Percentiles rank a stretch among this genome's conserved stretches.
Evolutionary conservation across 108 stramenopile species (phyloP).

Genomic region (Discostella pseudostelligera): DNA sequence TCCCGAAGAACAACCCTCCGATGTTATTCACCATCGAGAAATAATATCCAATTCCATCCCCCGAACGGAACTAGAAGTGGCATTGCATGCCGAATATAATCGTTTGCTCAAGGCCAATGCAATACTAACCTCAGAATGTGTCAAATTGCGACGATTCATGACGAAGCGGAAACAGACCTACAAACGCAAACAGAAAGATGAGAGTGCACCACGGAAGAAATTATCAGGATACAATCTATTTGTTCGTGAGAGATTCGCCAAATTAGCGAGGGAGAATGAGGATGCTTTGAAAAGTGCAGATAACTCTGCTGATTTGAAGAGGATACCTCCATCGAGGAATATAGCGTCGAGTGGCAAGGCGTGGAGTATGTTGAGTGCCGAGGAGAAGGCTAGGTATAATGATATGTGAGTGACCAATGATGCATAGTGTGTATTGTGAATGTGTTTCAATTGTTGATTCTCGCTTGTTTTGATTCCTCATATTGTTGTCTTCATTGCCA

Average conservation of each 20-base stretch:
- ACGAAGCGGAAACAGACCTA: slow-evolving; percentile 86
- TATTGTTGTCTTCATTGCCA: background rate
- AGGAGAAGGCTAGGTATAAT: slow-evolving; percentile 74
- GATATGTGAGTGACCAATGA: slow-evolving; percentile 46
- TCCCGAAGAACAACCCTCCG: too few relatives aligned
- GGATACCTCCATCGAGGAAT: slow-evolving; percentile 70
- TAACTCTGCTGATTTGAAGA: slow-evolving; percentile 53
- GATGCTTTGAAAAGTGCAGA: slow-evolving; percentile 70
- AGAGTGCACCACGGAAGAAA: slow-evolving; percentile 70
- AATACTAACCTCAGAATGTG: too few relatives aligned
- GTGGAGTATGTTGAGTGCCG: slow-evolving; percentile 66
- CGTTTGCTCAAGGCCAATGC: too few relatives aligned
- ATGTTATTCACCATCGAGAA: too few relatives aligned
- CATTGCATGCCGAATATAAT: too few relatives aligned
- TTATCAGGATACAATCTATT: slow-evolving; percentile 83
- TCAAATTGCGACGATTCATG: too few relatives aligned
- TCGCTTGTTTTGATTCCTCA: background rate
- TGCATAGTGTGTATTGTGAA: background rate
- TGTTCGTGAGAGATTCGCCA: slow-evolving; percentile 73
- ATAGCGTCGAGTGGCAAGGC: slow-evolving; percentile 68
- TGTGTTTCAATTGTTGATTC: background rate
- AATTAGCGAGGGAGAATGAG: slow-evolving; percentile 74
- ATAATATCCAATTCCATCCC: too few relatives aligned
- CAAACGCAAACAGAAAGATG: slow-evolving; percentile 79
- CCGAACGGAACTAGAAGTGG: too few relatives aligned